Evolutionary conservation across 345 rosid genomes (phyloP), one percentile per base, ranked within the genome.

Genomic region (Mallotus nudiflorus): DNA sequence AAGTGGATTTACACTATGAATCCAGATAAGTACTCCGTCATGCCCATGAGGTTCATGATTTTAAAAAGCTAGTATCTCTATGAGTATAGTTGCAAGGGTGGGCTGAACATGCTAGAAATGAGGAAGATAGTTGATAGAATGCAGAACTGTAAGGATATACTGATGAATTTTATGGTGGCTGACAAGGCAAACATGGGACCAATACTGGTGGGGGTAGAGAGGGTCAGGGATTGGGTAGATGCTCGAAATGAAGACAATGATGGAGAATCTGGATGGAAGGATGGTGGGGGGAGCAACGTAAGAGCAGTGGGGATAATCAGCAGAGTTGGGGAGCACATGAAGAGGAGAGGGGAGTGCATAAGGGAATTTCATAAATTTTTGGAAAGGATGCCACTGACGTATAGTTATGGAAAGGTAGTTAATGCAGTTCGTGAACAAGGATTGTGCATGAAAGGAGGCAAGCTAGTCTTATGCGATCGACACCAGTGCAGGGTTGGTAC

Each of bases 1-100:
- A 84, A 74, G 52, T 90, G 93, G 96, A 90, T 90, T 2, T 90
- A 90, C 57, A 90, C 93, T 12, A 86, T 90, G 75, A 88, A 90
- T 24, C 88, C 86, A 0, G 77, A 88, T n/a, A 86, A 76, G 72
- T 90, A 84, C 75, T 90, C 96, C 0, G 84, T 90, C 5, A 76
- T 88, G 31, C 78, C 88, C 7, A 90, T 93, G 0, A 90, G 88
- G 77, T 84, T 88, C 65, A 85, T 90, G 96, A 68, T 90, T 63
- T 63, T 90, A 80, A 85, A 81, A 69, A 80, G 57, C 18, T 82
- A 78, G 55, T 86, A 90, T 55, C 25, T 90, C 18, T 80, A 72
- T 4, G 78, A 83, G 49, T 90, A 90, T 62, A 86, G 85, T 69
- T 90, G 96, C 68, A 75, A 49, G 5, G 90, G 88, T 5, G 93